Percentiles rank a stretch among this genome's conserved stretches.
These are phyloP conservation scores for rapeseed (Brassica napus) DNA, from an alignment of 345 rosid genomes.

Conservation along the genomic window DNA sequence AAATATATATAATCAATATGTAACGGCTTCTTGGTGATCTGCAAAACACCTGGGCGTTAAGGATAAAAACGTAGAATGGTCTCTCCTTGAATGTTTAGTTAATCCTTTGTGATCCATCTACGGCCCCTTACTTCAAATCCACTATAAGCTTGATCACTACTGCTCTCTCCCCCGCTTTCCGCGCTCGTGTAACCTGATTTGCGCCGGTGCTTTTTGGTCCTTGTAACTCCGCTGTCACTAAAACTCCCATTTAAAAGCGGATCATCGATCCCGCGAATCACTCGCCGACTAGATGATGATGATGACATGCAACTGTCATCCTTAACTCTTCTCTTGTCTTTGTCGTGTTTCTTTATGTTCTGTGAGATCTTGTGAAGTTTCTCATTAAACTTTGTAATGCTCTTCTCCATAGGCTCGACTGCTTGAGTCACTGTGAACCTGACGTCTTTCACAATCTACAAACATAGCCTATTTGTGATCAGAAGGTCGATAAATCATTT, in stretches of 20 bases:
- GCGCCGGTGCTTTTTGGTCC: slow-evolving; percentile 67
- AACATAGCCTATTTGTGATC: slow-evolving; percentile 13
- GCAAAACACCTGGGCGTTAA: slow-evolving; percentile 14
- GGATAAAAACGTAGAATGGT: slow-evolving; percentile 19
- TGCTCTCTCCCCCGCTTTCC: slow-evolving; percentile 97
- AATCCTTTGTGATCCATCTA: slow-evolving; percentile 88
- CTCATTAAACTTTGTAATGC: slow-evolving; percentile 84
- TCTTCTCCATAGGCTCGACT: slow-evolving; percentile 95
- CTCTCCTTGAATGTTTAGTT: slow-evolving; percentile 15
- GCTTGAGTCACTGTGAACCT: slow-evolving; percentile 95
- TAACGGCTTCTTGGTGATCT: slow-evolving; percentile 29
- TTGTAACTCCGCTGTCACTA: slow-evolving; percentile 74
- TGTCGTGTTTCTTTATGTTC: slow-evolving; percentile 82
- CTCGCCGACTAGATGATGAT: slow-evolving; percentile 63
- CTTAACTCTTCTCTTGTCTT: slow-evolving; percentile 74
- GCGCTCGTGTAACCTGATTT: slow-evolving; percentile 75
- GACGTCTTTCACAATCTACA: slow-evolving; percentile 93
- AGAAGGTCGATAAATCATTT: background rate
- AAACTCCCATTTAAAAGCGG: slow-evolving; percentile 88
- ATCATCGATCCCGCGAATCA: slow-evolving; percentile 92
- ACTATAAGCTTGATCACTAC: slow-evolving; percentile 80
- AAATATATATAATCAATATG: slow-evolving; percentile 26
- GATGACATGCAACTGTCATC: slow-evolving; percentile 83
- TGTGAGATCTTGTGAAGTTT: slow-evolving; percentile 84
- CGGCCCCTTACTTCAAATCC: slow-evolving; percentile 72